Conservation (phyloP, 1,284 basidiomycete genomes). For the Tilletia horrida region DNA sequence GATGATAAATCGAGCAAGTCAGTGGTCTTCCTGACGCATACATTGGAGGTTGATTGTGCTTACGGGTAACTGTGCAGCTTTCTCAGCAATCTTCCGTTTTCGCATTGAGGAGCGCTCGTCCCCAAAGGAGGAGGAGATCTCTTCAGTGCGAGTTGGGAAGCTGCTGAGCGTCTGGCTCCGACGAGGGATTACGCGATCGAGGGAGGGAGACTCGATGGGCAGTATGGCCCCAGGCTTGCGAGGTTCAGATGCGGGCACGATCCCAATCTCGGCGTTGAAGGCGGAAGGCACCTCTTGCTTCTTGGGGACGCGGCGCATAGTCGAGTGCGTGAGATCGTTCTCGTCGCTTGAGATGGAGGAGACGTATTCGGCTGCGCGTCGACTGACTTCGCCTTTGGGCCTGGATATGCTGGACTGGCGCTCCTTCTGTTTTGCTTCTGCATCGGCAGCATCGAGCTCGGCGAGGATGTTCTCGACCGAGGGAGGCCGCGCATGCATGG, state of each 20-base stretch:
- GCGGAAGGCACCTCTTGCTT: not conserved
- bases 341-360: not conserved
- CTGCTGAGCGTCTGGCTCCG: slow-evolving; percentile 11
- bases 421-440: not conserved
- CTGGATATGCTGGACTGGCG: not conserved
- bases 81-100: slow-evolving; percentile 1
- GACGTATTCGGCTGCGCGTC: slow-evolving; percentile 8
- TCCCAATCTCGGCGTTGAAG: not conserved
- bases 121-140: not conserved
- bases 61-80: not conserved
- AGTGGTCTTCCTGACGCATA: not conserved
- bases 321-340: not conserved
- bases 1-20: not conserved
- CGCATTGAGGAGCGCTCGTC: slow-evolving; percentile 25
- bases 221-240: slow-evolving; percentile 3
- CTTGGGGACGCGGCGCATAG: slow-evolving; percentile 1
- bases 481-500: slow-evolving; percentile 7
- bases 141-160: not conserved
- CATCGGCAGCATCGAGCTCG: slow-evolving; percentile 10
- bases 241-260: not conserved
- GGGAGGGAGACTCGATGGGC: not conserved
- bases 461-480: slow-evolving; percentile 14
- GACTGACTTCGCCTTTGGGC: slow-evolving; percentile 5
- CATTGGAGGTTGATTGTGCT: not conserved
- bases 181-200: slow-evolving; percentile 11